phyloP scores from a whole-genome alignment of 2,329 filamentous ascomycete genomes.

The Pezicula neosporulosa region DNA sequence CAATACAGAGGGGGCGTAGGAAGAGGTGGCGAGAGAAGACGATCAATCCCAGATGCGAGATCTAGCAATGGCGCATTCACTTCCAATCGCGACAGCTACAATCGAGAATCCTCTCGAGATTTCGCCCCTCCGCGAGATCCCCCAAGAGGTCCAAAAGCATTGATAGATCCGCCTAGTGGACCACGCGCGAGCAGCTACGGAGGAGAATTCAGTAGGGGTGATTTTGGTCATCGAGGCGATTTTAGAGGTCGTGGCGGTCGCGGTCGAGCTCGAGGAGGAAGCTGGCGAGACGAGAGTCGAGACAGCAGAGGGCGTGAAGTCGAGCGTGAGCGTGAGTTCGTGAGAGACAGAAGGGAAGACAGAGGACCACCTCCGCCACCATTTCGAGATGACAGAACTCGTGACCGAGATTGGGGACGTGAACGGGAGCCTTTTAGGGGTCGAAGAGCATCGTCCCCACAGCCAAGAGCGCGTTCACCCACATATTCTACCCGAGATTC shows the following conservation, averaged over 20 bases:
- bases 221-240: slow-evolving; percentile 48
- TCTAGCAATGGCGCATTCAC: slow-evolving; percentile 52
- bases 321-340: slow-evolving; percentile 39
- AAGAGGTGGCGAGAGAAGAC: slow-evolving; percentile 25
- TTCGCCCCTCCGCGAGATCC: slow-evolving; percentile 58
- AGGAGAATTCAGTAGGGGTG: slow-evolving; percentile 55
- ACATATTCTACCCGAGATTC: slow-evolving; percentile 49
- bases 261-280: slow-evolving; percentile 45
- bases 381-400: slow-evolving; percentile 56
- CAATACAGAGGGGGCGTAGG: slow-evolving; percentile 23
- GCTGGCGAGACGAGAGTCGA: slow-evolving; percentile 56
- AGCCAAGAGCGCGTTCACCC: slow-evolving; percentile 59
- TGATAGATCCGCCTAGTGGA: slow-evolving; percentile 62
- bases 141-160: slow-evolving; percentile 77
- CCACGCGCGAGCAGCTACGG: slow-evolving; percentile 65
- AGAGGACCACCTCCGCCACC: slow-evolving; percentile 40
- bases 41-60: slow-evolving; percentile 23
- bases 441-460: slow-evolving; percentile 60
- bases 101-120: slow-evolving; percentile 25
- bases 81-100: slow-evolving; percentile 52
- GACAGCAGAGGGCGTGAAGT: slow-evolving; percentile 50
- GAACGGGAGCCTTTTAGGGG: slow-evolving; percentile 46
- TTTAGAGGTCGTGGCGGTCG: slow-evolving; percentile 49
- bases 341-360: slow-evolving; percentile 47
- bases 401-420: slow-evolving; percentile 48